Conservation (phyloP, 106 monocot species). For the Xerophyta viscosa region DNA sequence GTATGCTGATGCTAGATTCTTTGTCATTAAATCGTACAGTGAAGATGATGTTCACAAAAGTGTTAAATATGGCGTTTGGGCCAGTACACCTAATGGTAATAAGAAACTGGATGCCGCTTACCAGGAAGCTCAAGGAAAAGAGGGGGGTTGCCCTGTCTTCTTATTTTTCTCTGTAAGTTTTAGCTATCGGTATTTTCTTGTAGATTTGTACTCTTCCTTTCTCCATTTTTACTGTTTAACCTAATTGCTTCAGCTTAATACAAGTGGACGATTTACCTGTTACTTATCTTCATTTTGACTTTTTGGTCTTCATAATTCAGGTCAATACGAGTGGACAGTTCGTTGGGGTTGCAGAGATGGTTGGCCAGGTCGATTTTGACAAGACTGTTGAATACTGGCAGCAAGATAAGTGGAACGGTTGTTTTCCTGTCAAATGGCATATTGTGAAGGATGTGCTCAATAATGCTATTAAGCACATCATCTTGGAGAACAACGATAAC, state of each 20-base stretch:
- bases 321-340: slow-evolving; percentile 92
- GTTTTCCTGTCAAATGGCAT: slow-evolving; percentile 85
- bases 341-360: slow-evolving; percentile 85
- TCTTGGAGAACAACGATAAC: slow-evolving; percentile 89
- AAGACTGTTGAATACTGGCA: slow-evolving; percentile 89
- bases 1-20: slow-evolving; percentile 64
- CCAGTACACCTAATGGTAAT: slow-evolving; percentile 79
- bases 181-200: not conserved
- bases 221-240: not conserved
- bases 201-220: not conserved
- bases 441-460: slow-evolving; percentile 87
- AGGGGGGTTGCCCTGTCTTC: slow-evolving; percentile 55
- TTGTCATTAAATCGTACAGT: slow-evolving; percentile 82
- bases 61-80: slow-evolving; percentile 81
- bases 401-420: slow-evolving; percentile 90
- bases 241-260: no score
- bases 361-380: slow-evolving; percentile 79
- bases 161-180: slow-evolving; percentile 71
- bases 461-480: slow-evolving; percentile 63
- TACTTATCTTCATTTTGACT: no score
- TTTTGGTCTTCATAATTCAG: slow-evolving; percentile 10
- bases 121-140: slow-evolving; percentile 47
- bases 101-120: slow-evolving; percentile 77
- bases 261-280: no score
- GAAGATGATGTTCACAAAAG: slow-evolving; percentile 86